Evolutionary conservation across 1,139 yeast species (phyloP), one percentile per base, ranked within the genome.

Genomic region (Lodderomyces margitis): DNA sequence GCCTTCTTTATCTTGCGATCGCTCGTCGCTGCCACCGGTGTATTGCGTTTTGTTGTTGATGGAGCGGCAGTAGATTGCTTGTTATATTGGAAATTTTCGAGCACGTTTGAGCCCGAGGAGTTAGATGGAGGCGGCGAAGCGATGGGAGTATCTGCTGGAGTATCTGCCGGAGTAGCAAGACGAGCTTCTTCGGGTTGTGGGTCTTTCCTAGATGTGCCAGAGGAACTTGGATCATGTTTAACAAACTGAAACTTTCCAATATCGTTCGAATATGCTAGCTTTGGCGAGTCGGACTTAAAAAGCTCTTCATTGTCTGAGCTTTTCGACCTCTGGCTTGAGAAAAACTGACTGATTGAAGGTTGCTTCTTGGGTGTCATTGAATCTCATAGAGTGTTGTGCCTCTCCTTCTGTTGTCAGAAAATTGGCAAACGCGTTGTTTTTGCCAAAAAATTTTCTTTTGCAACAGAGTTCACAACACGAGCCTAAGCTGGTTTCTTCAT

Each of bases 291-390:
- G 8, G 19, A 15, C 11, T 6, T 28, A 15, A 15, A 15, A 8
- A n/a, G 9, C 11, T 15, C 32, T 7, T 28, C 32, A 28, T 15
- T n/a, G 5, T 28, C n/a, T 15, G 32, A 28, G 11, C 32, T 15
- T 21, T 38, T 38, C 5, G 36, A 14, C 21, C 19, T 33, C 19
- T 38, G 37, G 12, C 28, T 15, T 21, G 36, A 12, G 46, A 57
- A 63, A 49, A 64, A 65, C 30, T 50, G 53, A 42, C 67, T 64
- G 24, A 65, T 63, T 9, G 62, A 55, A 21, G 56, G 57, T 46
- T 65, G 70, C 37, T 48, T 54, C 39, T 44, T 44, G 42, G 54
- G 51, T 21, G 46, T 48, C 44, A 44, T 42, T 19, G 17, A 5
- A 21, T 10, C 25, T 23, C 34, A 30, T 16, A 24, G n/a, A 11